Evolutionary conservation across 2,329 filamentous ascomycete species (phyloP).

Genomic region (Mycosphaerella arachidis): DNA sequence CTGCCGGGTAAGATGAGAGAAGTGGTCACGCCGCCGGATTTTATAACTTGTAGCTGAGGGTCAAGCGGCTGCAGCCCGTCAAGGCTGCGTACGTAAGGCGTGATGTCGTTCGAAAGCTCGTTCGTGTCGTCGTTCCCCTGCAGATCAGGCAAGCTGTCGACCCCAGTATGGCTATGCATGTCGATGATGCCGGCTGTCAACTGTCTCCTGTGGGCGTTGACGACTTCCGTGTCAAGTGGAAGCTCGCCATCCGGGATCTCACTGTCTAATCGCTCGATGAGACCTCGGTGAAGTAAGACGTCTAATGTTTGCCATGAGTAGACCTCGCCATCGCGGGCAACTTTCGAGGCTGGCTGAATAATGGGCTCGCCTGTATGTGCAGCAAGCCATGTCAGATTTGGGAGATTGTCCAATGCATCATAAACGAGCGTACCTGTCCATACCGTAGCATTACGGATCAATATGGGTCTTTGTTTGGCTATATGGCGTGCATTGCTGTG

Average conservation of each 20-base stretch:
- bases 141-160: slow-evolving; percentile 54
- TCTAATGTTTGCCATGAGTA: slow-evolving; percentile 59
- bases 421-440: slow-evolving; percentile 48
- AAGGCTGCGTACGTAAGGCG: slow-evolving; percentile 63
- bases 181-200: slow-evolving; percentile 66
- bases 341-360: slow-evolving; percentile 49
- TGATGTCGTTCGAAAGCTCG: slow-evolving; percentile 60
- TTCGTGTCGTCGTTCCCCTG: slow-evolving; percentile 57
- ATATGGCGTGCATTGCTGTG: slow-evolving; percentile 58
- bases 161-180: slow-evolving; percentile 66
- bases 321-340: slow-evolving; percentile 55
- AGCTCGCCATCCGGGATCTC: slow-evolving; percentile 43
- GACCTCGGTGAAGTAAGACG: slow-evolving; percentile 56
- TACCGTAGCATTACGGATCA: slow-evolving; percentile 63
- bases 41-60: slow-evolving; percentile 63
- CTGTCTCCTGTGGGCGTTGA: slow-evolving; percentile 56
- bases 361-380: slow-evolving; percentile 47
- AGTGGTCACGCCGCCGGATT: slow-evolving; percentile 68
- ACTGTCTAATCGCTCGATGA: slow-evolving; percentile 53
- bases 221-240: slow-evolving; percentile 48
- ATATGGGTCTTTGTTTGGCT: slow-evolving; percentile 54
- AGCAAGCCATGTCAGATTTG: not conserved
- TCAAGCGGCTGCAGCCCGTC: slow-evolving; percentile 62
- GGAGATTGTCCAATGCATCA: not conserved
- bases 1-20: slow-evolving; percentile 63